A percentile compares a stretch with the other conserved stretches of the same genome.
Evolutionary conservation across 1,139 yeast species (phyloP).

Genomic region (Hansenula lynferdii): DNA sequence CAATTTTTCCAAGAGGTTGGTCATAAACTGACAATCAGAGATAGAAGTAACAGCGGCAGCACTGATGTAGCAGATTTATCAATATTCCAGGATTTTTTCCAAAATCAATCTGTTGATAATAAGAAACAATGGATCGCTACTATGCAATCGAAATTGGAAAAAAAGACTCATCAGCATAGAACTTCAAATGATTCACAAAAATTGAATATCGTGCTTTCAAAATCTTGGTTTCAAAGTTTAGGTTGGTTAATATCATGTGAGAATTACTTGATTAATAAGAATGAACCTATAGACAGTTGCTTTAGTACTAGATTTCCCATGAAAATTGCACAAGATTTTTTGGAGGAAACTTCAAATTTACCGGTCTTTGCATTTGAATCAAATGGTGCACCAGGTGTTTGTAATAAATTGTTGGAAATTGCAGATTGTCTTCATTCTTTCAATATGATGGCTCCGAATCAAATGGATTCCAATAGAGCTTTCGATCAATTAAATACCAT

Average conservation of each 20-base stretch:
- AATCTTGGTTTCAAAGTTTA: conserved; percentile 20
- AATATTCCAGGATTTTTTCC: conserved; percentile 15
- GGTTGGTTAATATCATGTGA: conserved; percentile 20
- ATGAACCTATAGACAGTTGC: conserved; percentile 10
- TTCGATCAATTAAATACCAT: conserved; percentile 13
- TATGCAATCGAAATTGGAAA: conserved; percentile 15
- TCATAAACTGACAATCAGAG: neutral
- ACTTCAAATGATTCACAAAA: conserved; percentile 17
- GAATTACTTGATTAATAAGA: conserved; percentile 10
- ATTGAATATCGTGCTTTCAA: conserved; percentile 19
- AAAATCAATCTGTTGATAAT: conserved; percentile 11
- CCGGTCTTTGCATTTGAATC: conserved; percentile 20
- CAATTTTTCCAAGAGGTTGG: conserved; percentile 14
- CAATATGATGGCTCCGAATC: conserved; percentile 10
- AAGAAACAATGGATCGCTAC: conserved; percentile 17
- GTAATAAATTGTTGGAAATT: conserved; percentile 17
- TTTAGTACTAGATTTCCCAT: conserved; percentile 17
- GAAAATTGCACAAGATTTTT: conserved; percentile 17
- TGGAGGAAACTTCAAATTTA: conserved; percentile 10
- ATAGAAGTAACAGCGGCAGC: neutral
- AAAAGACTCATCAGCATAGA: conserved; percentile 7
- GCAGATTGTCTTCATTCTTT: conserved; percentile 18
- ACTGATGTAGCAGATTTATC: conserved; percentile 8
- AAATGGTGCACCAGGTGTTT: conserved; percentile 21
- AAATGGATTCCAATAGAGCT: conserved; percentile 10